A percentile compares a stretch with the other conserved stretches of the same genome.
Evolutionary conservation across 495 filamentous ascomycete species (phyloP).

Genomic region (Hypoxylon crocopeplum): DNA sequence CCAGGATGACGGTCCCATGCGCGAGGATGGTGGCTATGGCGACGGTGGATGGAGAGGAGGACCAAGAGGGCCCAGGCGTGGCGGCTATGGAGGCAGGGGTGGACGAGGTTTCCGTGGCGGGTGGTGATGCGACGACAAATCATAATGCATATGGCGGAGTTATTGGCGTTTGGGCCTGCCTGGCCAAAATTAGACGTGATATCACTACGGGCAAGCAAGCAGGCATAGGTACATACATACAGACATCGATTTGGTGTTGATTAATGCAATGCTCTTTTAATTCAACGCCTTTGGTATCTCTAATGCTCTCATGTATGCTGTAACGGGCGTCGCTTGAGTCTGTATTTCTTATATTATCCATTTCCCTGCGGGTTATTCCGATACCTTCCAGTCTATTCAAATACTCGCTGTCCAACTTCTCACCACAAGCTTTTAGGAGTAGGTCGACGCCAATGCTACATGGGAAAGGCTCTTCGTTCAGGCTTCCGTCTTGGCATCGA

Average conservation of each 20-base stretch:
- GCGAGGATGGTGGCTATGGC: conserved; percentile 62
- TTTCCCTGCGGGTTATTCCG: too few relatives aligned
- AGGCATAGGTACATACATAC: background rate
- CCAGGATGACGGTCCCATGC: conserved; percentile 56
- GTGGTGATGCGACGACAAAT: conserved; percentile 44
- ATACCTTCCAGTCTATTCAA: conserved; percentile 12
- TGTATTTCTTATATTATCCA: too few relatives aligned
- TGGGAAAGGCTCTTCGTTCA: background rate
- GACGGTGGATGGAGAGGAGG: conserved; percentile 59
- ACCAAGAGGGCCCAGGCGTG: conserved; percentile 49
- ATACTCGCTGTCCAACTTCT: conserved; percentile 1
- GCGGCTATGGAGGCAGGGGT: conserved; percentile 51
- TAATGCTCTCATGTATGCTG: conserved; percentile 21
- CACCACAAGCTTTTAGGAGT: background rate
- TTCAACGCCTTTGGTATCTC: conserved; percentile 29
- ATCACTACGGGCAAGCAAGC: conserved; percentile 13
- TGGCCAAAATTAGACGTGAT: conserved; percentile 25
- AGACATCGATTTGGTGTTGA: conserved; percentile 2
- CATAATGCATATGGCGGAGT: conserved; percentile 31
- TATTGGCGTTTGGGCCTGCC: conserved; percentile 32
- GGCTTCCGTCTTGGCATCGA: conserved; percentile 35
- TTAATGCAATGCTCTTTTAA: conserved; percentile 14
- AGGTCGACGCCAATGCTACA: background rate
- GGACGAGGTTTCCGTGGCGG: conserved; percentile 53
- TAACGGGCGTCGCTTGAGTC: too few relatives aligned